A percentile compares a stretch with the other conserved stretches of the same genome.
phyloP scores from a whole-genome alignment of 129 eudicot genomes.

The Pittosporum tobira region DNA sequence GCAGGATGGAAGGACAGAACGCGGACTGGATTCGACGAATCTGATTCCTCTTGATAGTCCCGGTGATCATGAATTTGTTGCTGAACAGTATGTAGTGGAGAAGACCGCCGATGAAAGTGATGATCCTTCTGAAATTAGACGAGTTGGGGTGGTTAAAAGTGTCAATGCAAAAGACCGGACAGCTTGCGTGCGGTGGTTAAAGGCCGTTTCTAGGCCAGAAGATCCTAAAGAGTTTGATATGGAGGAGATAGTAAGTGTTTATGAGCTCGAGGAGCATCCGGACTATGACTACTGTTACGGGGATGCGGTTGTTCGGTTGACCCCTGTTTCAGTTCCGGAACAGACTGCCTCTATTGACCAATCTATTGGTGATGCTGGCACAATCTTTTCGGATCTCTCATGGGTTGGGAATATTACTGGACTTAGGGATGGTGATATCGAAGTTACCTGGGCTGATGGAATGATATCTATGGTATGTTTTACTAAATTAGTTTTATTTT shows the following conservation, averaged over 20 bases:
- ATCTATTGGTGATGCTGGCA: slow-evolving; percentile 25
- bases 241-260: slow-evolving; percentile 92
- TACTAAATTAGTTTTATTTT: background rate
- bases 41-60: slow-evolving; percentile 89
- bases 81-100: slow-evolving; percentile 93
- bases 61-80: slow-evolving; percentile 95
- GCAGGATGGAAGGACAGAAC: slow-evolving; percentile 78
- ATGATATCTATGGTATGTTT: slow-evolving; percentile 74
- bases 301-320: slow-evolving; percentile 88
- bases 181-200: slow-evolving; percentile 90
- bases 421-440: slow-evolving; percentile 84
- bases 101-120: slow-evolving; percentile 64
- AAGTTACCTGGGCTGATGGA: slow-evolving; percentile 99
- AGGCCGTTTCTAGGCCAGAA: slow-evolving; percentile 68
- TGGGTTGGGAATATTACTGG: slow-evolving; percentile 99
- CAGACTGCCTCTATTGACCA: slow-evolving; percentile 21
- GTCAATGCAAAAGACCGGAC: slow-evolving; percentile 94
- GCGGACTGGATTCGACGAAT: slow-evolving; percentile 46
- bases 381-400: slow-evolving; percentile 67
- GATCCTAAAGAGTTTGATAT: slow-evolving; percentile 83
- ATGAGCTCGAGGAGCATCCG: slow-evolving; percentile 96
- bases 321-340: slow-evolving; percentile 36
- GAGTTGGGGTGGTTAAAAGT: slow-evolving; percentile 91
- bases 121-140: slow-evolving; percentile 43
- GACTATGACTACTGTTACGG: slow-evolving; percentile 98